These are phyloP conservation scores for Taiozyma onychis DNA, from an alignment of 1,139 yeast genomes.

Conservation along the genomic window DNA sequence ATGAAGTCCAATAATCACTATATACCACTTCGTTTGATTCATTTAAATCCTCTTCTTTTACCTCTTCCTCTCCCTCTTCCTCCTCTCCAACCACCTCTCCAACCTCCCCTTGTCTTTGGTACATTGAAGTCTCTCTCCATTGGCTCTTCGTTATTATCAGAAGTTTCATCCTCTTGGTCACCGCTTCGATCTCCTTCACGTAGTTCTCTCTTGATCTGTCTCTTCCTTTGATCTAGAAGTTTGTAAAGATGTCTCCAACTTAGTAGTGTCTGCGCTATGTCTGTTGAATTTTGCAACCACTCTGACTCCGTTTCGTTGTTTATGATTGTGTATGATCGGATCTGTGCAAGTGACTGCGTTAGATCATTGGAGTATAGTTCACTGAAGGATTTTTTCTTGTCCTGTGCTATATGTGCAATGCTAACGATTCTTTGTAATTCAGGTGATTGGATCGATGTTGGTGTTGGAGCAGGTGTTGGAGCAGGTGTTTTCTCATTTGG, in stretches of 20 bases:
- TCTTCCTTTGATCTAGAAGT: not conserved
- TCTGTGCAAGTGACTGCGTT: not conserved
- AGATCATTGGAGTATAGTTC: not conserved
- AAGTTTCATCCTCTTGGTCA: not conserved
- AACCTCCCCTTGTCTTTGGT: not conserved
- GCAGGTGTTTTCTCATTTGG: not conserved
- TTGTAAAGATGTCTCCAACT: not conserved
- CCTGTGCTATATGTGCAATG: not conserved
- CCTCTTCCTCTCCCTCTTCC: not conserved
- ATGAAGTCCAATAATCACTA: too few species aligned
- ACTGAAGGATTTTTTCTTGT: not conserved
- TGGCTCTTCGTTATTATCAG: not conserved
- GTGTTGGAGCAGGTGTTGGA: not conserved
- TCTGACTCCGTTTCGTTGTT: not conserved
- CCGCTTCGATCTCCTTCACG: not conserved
- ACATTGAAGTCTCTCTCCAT: not conserved
- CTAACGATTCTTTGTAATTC: not conserved
- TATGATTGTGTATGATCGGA: not conserved
- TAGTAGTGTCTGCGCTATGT: not conserved
- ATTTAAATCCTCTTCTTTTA: not conserved
- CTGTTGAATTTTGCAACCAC: not conserved
- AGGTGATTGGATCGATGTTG: not conserved
- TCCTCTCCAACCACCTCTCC: not conserved
- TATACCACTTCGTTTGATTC: not conserved
- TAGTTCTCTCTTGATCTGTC: not conserved